Conservation (phyloP, 768 basidiomycete species). For the Infundibulicybe gibba region DNA sequence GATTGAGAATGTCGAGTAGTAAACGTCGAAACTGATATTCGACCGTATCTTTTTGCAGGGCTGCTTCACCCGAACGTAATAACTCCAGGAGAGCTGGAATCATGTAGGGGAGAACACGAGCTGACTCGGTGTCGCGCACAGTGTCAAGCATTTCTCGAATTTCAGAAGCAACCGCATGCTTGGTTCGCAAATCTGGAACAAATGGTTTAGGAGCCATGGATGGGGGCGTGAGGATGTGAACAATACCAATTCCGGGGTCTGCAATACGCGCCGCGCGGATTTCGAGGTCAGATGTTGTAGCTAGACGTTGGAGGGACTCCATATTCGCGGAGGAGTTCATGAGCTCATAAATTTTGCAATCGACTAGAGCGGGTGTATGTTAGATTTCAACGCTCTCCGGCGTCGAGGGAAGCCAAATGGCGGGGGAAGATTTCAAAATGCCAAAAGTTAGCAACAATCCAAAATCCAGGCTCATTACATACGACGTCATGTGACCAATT, state of each 20-base stretch:
- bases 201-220: too few relatives aligned
- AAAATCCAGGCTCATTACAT: too few relatives aligned
- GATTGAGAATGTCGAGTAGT: slow-evolving; percentile 85
- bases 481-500: too few relatives aligned
- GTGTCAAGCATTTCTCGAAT: slow-evolving; percentile 81
- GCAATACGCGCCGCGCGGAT: slow-evolving; percentile 68
- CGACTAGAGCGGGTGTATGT: too few relatives aligned
- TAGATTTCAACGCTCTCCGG: too few relatives aligned
- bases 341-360: not conserved
- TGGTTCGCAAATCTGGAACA: slow-evolving; percentile 61
- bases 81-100: slow-evolving; percentile 73
- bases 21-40: slow-evolving; percentile 85
- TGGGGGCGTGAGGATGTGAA: too few relatives aligned
- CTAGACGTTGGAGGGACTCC: slow-evolving; percentile 29
- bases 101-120: slow-evolving; percentile 66
- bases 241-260: slow-evolving; percentile 71
- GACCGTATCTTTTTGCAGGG: slow-evolving; percentile 59
- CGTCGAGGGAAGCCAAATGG: too few relatives aligned
- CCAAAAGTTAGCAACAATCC: too few relatives aligned
- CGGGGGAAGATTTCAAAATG: too few relatives aligned
- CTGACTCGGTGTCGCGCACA: slow-evolving; percentile 69
- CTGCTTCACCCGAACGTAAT: slow-evolving; percentile 63
- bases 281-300: slow-evolving; percentile 57
- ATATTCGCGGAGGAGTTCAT: slow-evolving; percentile 31
- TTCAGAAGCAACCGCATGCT: slow-evolving; percentile 68